Base-by-base conservation (phyloP, 2,329 filamentous ascomycete species). In the Aureobasidium leucospermi region DNA sequence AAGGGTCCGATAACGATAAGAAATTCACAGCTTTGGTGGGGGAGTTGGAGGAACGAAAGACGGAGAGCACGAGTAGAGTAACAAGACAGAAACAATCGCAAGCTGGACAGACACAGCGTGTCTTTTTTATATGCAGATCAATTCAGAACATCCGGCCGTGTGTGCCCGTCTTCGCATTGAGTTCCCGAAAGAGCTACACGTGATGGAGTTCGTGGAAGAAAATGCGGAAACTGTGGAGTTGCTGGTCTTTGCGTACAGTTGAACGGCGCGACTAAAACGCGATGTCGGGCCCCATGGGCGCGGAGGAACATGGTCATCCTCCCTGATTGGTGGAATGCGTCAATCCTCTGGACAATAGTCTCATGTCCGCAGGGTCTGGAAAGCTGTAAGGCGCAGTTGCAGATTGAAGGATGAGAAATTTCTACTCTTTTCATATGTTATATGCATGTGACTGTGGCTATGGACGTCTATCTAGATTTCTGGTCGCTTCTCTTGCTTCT, bases 401-500 rank as follows among this genome's bases (percentile, higher is more conserved):
- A 29, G 42, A 2, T 23, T 52, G 48, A 16, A 34, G 38, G 39
- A 42, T 43, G n/a, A 9, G 51, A 55, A 55, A 55, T 43, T 55
- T 55, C 39, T 43, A 32, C 28, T 19, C 51, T 55, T 19, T 41
- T 13, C 23, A 23, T 23, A 41, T 6, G 10, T 41, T 41, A n/a
- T 41, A 3, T 29, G 42, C 34, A 47, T 36, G 31, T 49, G 47
- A 19, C 6, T 13, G n/a, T n/a, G n/a, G 16, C 6, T 28, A 7
- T 53, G 23, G 28, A 32, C 8, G 28, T 23, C 28, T 58, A 58
- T 58, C 43, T 58, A 34, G 55, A 41, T 23, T 59, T 59, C 23
- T 62, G 57, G 23, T 61, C 48, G 28, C 52, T 61, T 36, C 61
- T 65, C 65, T 68, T 75, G 60, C 71, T 74, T 61, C 75, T 75